These are phyloP conservation scores for Magnusiomyces tetraspermus DNA, from an alignment of 1,139 yeast genomes.

Conservation along the genomic window DNA sequence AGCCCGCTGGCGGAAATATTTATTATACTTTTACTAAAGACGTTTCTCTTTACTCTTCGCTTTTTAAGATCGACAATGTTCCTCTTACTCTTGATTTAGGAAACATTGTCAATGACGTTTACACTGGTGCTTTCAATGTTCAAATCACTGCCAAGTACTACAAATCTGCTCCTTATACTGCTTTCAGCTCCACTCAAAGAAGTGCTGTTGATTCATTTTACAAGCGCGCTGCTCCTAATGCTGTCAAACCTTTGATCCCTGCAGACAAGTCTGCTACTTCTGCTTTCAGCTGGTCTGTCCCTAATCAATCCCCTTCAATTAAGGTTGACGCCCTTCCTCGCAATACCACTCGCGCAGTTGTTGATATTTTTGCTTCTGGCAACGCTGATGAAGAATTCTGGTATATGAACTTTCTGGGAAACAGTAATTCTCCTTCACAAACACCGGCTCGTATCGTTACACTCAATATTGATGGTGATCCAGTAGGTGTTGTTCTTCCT, in stretches of 20 bases:
- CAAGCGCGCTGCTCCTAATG: slow-evolving; percentile 12
- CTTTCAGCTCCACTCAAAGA: not conserved
- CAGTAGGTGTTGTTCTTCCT: slow-evolving; percentile 34
- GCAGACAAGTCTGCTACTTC: not conserved
- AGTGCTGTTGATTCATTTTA: slow-evolving; percentile 12
- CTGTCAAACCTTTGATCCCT: slow-evolving; percentile 14
- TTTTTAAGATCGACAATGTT: slow-evolving; percentile 41
- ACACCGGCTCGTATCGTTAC: slow-evolving; percentile 39
- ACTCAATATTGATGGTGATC: slow-evolving; percentile 26
- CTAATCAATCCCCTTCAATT: slow-evolving; percentile 20
- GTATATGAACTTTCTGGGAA: slow-evolving; percentile 48
- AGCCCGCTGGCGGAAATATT: slow-evolving; percentile 47
- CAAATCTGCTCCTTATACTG: slow-evolving; percentile 21
- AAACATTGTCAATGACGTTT: slow-evolving; percentile 47
- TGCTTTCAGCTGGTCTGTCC: slow-evolving; percentile 17
- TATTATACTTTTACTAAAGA: slow-evolving; percentile 50
- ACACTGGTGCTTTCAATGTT: slow-evolving; percentile 55
- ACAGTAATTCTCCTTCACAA: slow-evolving; percentile 37
- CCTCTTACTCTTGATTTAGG: slow-evolving; percentile 48
- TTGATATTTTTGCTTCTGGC: slow-evolving; percentile 62
- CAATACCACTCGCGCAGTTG: slow-evolving; percentile 50
- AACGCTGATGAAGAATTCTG: slow-evolving; percentile 77
- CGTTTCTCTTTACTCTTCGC: slow-evolving; percentile 45
- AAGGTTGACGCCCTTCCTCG: slow-evolving; percentile 38
- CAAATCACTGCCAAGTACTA: slow-evolving; percentile 46